Percentiles rank a stretch among this genome's conserved stretches.
Evolutionary conservation across 768 basidiomycete species (phyloP).

Genomic region (Coprinellus micaceus): DNA sequence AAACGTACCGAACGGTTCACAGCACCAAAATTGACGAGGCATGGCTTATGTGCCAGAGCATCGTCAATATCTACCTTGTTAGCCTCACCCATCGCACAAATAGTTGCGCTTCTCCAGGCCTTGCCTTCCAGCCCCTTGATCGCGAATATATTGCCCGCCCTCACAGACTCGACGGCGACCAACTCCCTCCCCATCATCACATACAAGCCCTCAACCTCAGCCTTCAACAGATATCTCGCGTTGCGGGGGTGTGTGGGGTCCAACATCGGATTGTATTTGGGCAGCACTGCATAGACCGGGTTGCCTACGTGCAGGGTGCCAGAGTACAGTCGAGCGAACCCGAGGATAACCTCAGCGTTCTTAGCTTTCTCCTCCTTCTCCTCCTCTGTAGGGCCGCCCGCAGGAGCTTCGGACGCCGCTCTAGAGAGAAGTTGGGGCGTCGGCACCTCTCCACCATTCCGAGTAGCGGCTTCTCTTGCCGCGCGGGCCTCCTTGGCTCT

Average conservation of each 20-base stretch:
- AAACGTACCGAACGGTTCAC: constrained; percentile 59
- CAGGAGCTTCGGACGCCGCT: background rate
- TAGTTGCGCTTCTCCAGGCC: constrained; percentile 86
- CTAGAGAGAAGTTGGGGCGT: constrained; percentile 6
- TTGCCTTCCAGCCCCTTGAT: constrained; percentile 85
- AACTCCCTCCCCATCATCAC: constrained; percentile 98
- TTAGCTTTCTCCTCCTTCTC: constrained; percentile 22
- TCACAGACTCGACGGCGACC: constrained; percentile 75
- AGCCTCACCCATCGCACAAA: constrained; percentile 62
- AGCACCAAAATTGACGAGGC: constrained; percentile 78
- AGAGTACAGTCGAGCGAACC: constrained; percentile 92
- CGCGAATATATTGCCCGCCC: constrained; percentile 93
- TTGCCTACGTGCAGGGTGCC: constrained; percentile 71
- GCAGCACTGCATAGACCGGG: constrained; percentile 70
- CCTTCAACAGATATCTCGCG: constrained; percentile 52
- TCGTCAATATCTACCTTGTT: constrained; percentile 36
- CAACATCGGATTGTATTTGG: constrained; percentile 74
- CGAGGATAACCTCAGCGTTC: constrained; percentile 70
- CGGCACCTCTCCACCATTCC: constrained; percentile 10
- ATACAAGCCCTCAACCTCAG: constrained; percentile 76
- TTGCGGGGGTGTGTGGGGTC: constrained; percentile 68
- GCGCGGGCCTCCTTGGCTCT: constrained; percentile 55
- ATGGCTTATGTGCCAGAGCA: constrained; percentile 37
- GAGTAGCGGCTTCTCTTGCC: constrained; percentile 25
- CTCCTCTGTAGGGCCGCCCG: constrained; percentile 3